phyloP scores from a whole-genome alignment of 2,329 filamentous ascomycete genomes.

The Penicillium sp. region DNA sequence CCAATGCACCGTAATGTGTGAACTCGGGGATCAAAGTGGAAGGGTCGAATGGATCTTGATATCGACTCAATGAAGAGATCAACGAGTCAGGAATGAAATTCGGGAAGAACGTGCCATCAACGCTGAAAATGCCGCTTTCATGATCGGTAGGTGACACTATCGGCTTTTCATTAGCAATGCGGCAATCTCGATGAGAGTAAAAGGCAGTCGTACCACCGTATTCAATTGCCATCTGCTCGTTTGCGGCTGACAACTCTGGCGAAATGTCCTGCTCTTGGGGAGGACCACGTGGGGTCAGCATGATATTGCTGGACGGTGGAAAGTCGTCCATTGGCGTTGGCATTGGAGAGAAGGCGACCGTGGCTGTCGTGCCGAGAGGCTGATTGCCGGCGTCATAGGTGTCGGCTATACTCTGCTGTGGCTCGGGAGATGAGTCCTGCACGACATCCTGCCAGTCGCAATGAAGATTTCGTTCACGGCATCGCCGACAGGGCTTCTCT shows the following conservation, averaged over 20 bases:
- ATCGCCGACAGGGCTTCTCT: slow-evolving; percentile 54
- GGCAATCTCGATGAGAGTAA: not conserved
- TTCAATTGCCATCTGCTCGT: slow-evolving; percentile 12
- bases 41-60: slow-evolving; percentile 24
- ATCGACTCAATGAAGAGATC: slow-evolving; percentile 24
- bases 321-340: slow-evolving; percentile 15
- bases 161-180: too few species aligned
- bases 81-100: slow-evolving; percentile 30
- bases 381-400: not conserved
- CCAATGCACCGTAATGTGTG: slow-evolving; percentile 21
- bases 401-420: slow-evolving; percentile 9
- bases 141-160: slow-evolving; percentile 25
- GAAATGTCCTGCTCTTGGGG: slow-evolving; percentile 11
- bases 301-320: not conserved
- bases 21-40: slow-evolving; percentile 21
- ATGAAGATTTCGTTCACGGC: slow-evolving; percentile 48
- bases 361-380: not conserved
- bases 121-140: slow-evolving; percentile 29
- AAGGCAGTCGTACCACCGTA: slow-evolving; percentile 13
- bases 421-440: slow-evolving; percentile 20
- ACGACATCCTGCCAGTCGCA: slow-evolving; percentile 37
- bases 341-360: slow-evolving; percentile 15
- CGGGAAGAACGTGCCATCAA: slow-evolving; percentile 31
- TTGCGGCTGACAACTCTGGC: slow-evolving; percentile 7
- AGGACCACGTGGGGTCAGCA: slow-evolving; percentile 8